phyloP scores from a whole-genome alignment of 179 eudicot genomes.

The Camellia oleifera region DNA sequence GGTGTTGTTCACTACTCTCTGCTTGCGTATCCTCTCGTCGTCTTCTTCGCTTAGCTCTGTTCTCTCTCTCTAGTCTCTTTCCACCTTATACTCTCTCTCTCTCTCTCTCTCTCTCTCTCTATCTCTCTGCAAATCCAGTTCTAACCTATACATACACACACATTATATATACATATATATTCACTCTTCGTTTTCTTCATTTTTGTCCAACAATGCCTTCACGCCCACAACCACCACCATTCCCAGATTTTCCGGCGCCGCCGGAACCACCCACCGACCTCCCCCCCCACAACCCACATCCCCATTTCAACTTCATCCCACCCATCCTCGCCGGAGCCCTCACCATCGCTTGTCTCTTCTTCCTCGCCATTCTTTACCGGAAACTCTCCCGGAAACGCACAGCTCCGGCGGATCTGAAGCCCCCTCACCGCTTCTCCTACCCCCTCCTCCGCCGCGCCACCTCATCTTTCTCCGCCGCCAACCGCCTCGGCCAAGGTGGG shows the following conservation, averaged over 20 bases:
- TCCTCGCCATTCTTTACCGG: slow-evolving; percentile 46
- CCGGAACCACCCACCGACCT: slow-evolving; percentile 26
- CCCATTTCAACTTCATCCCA: slow-evolving; percentile 24
- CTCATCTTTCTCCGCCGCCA: slow-evolving; percentile 44
- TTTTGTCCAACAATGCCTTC: slow-evolving; percentile 45
- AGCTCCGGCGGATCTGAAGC: slow-evolving; percentile 53
- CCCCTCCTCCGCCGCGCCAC: slow-evolving; percentile 63
- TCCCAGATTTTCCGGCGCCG: slow-evolving; percentile 23
- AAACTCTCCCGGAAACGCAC: slow-evolving; percentile 57
- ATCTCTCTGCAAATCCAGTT: not conserved
- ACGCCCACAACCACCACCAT: slow-evolving; percentile 17
- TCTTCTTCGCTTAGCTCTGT: no score
- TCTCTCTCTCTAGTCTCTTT: slow-evolving; percentile 5
- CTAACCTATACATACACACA: not conserved
- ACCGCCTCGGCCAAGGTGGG: slow-evolving; percentile 86
- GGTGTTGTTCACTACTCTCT: no score
- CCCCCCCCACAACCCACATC: slow-evolving; percentile 21
- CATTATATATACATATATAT: no score
- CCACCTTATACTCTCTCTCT: not conserved
- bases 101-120: not conserved
- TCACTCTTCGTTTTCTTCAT: not conserved
- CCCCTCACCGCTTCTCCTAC: slow-evolving; percentile 49
- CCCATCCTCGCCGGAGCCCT: slow-evolving; percentile 37
- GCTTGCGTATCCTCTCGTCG: no score
- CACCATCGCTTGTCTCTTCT: slow-evolving; percentile 34